Conservation (phyloP, 1,284 basidiomycete species). For the Cryptococcus sp. region DNA sequence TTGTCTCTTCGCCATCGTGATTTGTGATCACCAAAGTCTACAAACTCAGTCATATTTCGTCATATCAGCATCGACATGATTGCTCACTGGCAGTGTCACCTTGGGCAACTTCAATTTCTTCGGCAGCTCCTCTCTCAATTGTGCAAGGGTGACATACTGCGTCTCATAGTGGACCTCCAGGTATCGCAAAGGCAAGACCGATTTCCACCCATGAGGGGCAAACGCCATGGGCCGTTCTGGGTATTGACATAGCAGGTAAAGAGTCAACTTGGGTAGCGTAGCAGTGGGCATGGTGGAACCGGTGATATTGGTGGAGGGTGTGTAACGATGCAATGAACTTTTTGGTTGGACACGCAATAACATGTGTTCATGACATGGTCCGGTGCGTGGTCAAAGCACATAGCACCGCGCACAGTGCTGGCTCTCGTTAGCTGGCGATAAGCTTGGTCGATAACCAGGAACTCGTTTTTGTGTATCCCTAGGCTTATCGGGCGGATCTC, state of each 20-base stretch:
- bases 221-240: conserved; percentile 20
- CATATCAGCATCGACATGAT: not conserved
- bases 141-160: conserved; percentile 13
- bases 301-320: not conserved
- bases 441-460: too few species aligned
- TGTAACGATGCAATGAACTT: too few species aligned
- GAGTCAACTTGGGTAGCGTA: not conserved
- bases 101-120: conserved; percentile 15
- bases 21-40: conserved; percentile 12
- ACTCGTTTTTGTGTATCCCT: not conserved
- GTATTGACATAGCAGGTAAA: conserved; percentile 15
- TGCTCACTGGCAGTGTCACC: conserved; percentile 22
- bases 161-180: conserved; percentile 10
- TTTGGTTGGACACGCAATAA: too few species aligned
- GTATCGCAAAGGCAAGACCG: conserved; percentile 15
- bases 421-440: too few species aligned
- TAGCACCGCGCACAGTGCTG: too few species aligned
- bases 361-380: not conserved
- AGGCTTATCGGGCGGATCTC: conserved; percentile 6
- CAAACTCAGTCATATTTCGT: not conserved
- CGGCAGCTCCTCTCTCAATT: conserved; percentile 18
- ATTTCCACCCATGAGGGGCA: conserved; percentile 30
- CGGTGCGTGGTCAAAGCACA: not conserved
- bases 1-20: conserved; percentile 9
- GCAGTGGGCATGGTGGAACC: not conserved